These are phyloP conservation scores for Candida maesae DNA, from an alignment of 805 yeast species.

Conservation along the genomic window DNA sequence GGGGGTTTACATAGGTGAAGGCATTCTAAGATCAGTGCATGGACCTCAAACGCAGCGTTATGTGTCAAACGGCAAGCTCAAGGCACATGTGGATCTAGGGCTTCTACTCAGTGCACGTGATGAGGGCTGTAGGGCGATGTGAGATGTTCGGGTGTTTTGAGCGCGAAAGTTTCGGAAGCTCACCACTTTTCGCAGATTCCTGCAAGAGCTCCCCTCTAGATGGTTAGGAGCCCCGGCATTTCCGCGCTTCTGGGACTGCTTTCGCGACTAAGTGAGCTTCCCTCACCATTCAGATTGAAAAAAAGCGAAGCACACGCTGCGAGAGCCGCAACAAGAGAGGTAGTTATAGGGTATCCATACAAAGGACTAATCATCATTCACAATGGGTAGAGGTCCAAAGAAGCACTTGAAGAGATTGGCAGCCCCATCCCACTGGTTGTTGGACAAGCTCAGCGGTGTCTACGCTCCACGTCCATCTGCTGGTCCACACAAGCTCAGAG, in stretches of 20 bases:
- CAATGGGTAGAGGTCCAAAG: constrained; percentile 50
- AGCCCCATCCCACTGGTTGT: constrained; percentile 99
- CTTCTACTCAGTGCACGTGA: constrained; percentile 2
- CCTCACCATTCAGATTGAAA: constrained; percentile 13
- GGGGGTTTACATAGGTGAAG: no score
- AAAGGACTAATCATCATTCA: constrained; percentile 14
- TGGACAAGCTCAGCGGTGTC: constrained; percentile 99
- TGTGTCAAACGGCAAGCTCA: no score
- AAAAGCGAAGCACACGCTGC: constrained; percentile 14
- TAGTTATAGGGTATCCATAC: constrained; percentile 1
- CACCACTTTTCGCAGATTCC: neutral
- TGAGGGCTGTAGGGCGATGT: no score
- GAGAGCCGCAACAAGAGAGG: neutral
- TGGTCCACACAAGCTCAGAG: constrained; percentile 99
- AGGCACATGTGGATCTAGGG: no score
- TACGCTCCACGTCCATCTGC: constrained; percentile 99
- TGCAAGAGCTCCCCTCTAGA: constrained; percentile 1
- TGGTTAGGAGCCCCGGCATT: constrained; percentile 6
- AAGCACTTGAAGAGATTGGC: constrained; percentile 99
- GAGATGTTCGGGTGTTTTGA: constrained; percentile 5
- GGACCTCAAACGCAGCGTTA: no score
- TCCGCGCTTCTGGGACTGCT: constrained; percentile 7
- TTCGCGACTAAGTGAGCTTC: neutral
- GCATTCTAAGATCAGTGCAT: no score
- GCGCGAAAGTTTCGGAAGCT: no score